Evolutionary conservation across 805 yeast species (phyloP).

Genomic region (Candida caryicola): DNA sequence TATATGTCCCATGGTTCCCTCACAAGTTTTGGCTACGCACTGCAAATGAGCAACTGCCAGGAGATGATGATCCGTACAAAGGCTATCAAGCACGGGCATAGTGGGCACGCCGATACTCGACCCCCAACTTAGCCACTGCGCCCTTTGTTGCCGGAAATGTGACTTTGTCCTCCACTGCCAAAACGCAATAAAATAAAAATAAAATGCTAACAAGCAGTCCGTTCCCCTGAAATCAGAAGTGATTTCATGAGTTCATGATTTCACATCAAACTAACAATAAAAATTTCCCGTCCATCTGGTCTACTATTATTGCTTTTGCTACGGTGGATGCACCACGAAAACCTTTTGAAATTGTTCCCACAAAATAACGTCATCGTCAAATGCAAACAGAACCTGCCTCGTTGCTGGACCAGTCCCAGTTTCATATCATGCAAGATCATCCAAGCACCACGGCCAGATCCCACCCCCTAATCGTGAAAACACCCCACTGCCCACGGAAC

Average conservation of each 20-base stretch:
- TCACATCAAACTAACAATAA: too few species aligned
- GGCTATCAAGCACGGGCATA: too few species aligned
- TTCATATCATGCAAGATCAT: neutral
- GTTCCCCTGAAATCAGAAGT: neutral
- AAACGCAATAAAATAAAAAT: neutral
- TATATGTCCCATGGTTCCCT: too few species aligned
- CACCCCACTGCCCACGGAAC: too few species aligned
- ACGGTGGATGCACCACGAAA: too few species aligned
- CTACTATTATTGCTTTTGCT: too few species aligned
- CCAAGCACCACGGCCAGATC: neutral
- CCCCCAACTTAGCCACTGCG: neutral
- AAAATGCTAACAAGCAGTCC: neutral
- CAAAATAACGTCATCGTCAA: neutral
- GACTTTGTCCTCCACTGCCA: neutral
- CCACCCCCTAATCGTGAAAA: neutral
- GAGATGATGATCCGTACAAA: too few species aligned
- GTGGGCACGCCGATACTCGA: too few species aligned
- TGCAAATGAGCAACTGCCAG: neutral
- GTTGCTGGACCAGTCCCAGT: neutral
- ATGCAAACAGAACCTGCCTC: neutral
- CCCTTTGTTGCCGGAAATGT: neutral
- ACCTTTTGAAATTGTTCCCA: neutral
- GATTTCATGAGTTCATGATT: too few species aligned
- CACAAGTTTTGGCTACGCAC: too few species aligned
- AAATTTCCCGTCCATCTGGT: too few species aligned